A percentile compares a stretch with the other conserved stretches of the same genome.
These are phyloP conservation scores for Kazachstania sp. DNA, from an alignment of 1,139 yeast genomes.

Conservation along the genomic window DNA sequence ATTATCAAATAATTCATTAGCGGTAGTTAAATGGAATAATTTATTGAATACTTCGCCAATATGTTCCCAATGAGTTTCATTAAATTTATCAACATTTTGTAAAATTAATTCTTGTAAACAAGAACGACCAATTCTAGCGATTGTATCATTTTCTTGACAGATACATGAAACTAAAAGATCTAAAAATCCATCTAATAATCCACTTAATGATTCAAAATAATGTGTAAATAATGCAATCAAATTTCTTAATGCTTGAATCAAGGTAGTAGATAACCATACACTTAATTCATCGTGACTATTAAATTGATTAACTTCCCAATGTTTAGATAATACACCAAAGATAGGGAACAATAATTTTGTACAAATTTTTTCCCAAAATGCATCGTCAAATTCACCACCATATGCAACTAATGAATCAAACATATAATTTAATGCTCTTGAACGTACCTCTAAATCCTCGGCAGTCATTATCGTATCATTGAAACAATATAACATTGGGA, in stretches of 20 bases:
- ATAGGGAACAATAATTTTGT: conserved; percentile 79
- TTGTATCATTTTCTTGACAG: conserved; percentile 94
- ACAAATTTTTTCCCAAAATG: conserved; percentile 79
- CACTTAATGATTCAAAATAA: conserved; percentile 65
- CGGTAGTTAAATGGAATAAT: conserved; percentile 76
- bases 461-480: conserved; percentile 90
- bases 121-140: conserved; percentile 87
- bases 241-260: conserved; percentile 89
- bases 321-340: conserved; percentile 67
- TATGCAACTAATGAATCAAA: conserved; percentile 74
- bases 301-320: conserved; percentile 63
- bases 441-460: conserved; percentile 87
- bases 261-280: conserved; percentile 93
- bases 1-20: conserved; percentile 68
- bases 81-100: conserved; percentile 63
- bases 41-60: conserved; percentile 54
- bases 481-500: conserved; percentile 76
- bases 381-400: conserved; percentile 65
- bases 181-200: conserved; percentile 69
- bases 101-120: conserved; percentile 72
- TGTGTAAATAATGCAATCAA: conserved; percentile 76
- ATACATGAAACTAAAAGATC: conserved; percentile 76
- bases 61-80: conserved; percentile 63
- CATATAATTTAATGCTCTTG: conserved; percentile 73
- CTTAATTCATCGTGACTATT: conserved; percentile 73